These are phyloP conservation scores for Xylaria sp. DNA, from an alignment of 2,329 filamentous ascomycete genomes.

Conservation along the genomic window DNA sequence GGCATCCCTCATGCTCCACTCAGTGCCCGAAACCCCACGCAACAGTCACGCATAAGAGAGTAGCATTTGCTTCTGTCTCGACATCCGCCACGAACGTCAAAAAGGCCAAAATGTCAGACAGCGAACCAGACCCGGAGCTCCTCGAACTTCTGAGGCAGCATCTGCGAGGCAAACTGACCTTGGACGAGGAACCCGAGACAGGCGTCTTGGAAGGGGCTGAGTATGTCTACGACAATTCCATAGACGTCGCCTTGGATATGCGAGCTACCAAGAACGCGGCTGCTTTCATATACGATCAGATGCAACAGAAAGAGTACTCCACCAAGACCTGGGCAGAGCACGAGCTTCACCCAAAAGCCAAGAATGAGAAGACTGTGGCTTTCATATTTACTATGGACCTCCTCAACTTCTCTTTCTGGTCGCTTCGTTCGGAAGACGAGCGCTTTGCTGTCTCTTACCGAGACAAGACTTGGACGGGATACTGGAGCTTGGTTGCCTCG, in stretches of 20 bases:
- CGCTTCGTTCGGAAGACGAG: slow-evolving; percentile 69
- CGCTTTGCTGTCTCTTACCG: slow-evolving; percentile 84
- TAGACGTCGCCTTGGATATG: slow-evolving; percentile 90
- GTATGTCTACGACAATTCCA: slow-evolving; percentile 88
- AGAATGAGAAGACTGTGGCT: slow-evolving; percentile 79
- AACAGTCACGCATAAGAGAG: slow-evolving; percentile 1
- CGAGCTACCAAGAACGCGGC: slow-evolving; percentile 82
- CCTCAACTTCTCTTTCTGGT: slow-evolving; percentile 98
- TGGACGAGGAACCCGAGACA: slow-evolving; percentile 71
- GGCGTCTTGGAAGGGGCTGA: slow-evolving; percentile 83
- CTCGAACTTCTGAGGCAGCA: slow-evolving; percentile 85
- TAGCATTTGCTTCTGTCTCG: background rate
- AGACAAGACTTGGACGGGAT: slow-evolving; percentile 86
- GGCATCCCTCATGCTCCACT: slow-evolving; percentile 10
- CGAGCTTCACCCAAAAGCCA: slow-evolving; percentile 84
- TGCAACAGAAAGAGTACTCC: slow-evolving; percentile 84
- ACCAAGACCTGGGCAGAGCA: slow-evolving; percentile 87
- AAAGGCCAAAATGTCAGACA: slow-evolving; percentile 73
- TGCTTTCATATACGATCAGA: slow-evolving; percentile 75
- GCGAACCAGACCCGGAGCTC: slow-evolving; percentile 88
- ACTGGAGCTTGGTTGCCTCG: slow-evolving; percentile 90
- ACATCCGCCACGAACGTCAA: background rate
- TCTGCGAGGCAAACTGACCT: slow-evolving; percentile 63
- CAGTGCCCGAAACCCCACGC: slow-evolving; percentile 8
- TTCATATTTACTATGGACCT: slow-evolving; percentile 99